phyloP scores from a whole-genome alignment of 2,329 filamentous ascomycete species.

The Paecilomyces sp. region DNA sequence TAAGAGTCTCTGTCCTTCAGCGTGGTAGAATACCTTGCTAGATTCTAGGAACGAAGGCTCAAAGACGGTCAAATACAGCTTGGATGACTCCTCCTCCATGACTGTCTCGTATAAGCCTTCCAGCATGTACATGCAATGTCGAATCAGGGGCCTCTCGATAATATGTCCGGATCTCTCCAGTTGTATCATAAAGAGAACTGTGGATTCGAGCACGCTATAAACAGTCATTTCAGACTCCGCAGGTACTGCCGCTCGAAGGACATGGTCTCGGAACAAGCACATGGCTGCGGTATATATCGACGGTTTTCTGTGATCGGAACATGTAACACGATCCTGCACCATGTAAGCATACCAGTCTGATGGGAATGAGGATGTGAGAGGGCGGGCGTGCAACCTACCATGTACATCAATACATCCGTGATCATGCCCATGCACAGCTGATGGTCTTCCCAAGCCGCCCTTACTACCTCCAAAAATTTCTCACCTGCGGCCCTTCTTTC shows the following conservation, averaged over 20 bases:
- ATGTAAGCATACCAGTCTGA: constrained; percentile 1
- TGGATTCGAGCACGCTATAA: constrained; percentile 67
- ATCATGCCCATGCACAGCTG: constrained; percentile 94
- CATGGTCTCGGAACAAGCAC: constrained; percentile 78
- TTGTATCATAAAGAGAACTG: constrained; percentile 82
- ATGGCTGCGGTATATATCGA: constrained; percentile 82
- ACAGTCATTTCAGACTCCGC: constrained; percentile 44
- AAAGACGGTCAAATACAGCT: constrained; percentile 77
- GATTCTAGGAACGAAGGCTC: constrained; percentile 68
- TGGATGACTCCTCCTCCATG: constrained; percentile 67
- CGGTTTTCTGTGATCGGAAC: constrained; percentile 62
- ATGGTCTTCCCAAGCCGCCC: constrained; percentile 79
- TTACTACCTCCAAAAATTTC: constrained; percentile 69
- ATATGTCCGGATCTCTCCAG: constrained; percentile 88
- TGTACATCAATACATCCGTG: constrained; percentile 94
- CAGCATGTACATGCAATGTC: constrained; percentile 81
- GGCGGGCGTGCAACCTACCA: constrained; percentile 47
- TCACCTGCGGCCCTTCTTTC: constrained; percentile 77
- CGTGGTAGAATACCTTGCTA: constrained; percentile 66
- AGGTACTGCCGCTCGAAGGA: constrained; percentile 57
- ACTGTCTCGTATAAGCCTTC: constrained; percentile 79
- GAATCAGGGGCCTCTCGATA: constrained; percentile 75
- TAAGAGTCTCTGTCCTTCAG: constrained; percentile 68
- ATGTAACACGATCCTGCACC: constrained; percentile 68
- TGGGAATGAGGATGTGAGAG: neutral